Evolutionary conservation across 257 asterid species (phyloP).

Genomic region (Lantana camara): DNA sequence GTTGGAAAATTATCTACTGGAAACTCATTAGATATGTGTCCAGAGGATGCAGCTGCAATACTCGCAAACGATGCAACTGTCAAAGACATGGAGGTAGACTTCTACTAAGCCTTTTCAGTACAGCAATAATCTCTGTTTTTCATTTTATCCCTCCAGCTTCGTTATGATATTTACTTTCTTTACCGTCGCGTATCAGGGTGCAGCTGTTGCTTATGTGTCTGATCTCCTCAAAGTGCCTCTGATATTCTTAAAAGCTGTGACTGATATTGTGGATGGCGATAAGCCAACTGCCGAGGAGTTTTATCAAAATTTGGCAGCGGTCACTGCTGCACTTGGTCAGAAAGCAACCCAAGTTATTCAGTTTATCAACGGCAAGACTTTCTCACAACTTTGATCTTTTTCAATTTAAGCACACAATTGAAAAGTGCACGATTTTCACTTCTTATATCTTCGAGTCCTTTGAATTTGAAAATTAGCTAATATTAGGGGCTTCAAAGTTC

Average conservation of each 20-base stretch:
- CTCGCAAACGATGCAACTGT: slow-evolving; percentile 54
- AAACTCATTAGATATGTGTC: slow-evolving; percentile 65
- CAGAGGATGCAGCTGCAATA: slow-evolving; percentile 55
- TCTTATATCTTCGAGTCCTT: too few relatives aligned
- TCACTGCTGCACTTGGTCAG: slow-evolving; percentile 57
- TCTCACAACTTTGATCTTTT: slow-evolving; percentile 45
- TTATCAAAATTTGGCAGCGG: slow-evolving; percentile 59
- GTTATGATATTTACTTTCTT: neutral
- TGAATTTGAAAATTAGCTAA: too few relatives aligned
- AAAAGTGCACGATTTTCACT: too few relatives aligned
- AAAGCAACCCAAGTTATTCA: slow-evolving; percentile 52
- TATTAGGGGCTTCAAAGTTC: neutral
- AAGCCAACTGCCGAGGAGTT: slow-evolving; percentile 72
- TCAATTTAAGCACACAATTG: neutral
- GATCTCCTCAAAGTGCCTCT: slow-evolving; percentile 66
- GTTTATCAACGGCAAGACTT: slow-evolving; percentile 52
- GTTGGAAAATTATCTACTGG: slow-evolving; percentile 72
- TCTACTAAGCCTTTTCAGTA: too few relatives aligned
- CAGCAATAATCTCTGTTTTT: too few relatives aligned
- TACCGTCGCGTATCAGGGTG: slow-evolving; percentile 43
- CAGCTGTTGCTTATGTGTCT: slow-evolving; percentile 74
- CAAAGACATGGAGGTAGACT: slow-evolving; percentile 72
- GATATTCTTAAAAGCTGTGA: slow-evolving; percentile 61
- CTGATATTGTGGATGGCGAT: slow-evolving; percentile 64
- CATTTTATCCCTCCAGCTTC: too few relatives aligned